Evolutionary conservation across 169 alveolate species (phyloP), one percentile per base, ranked within the genome.

Genomic region (Plasmodium reichenowi): DNA sequence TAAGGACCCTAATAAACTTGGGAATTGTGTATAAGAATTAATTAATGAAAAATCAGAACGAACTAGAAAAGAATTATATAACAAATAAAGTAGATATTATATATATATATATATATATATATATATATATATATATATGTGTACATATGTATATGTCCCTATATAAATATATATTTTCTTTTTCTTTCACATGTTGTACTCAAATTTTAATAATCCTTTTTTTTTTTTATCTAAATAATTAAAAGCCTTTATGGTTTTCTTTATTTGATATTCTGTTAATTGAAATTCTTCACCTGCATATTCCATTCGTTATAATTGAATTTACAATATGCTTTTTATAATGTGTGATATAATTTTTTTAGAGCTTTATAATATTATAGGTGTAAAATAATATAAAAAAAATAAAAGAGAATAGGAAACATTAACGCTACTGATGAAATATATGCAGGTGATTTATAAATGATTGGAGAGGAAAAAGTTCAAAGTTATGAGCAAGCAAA

Each of bases 151-250:
- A 38, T 38, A 38, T 38, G 47, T 38, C 47, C 47, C 47, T 5
- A 38, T 38, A 9, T 6, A 38, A 38, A 38, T 38, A 38, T 38
- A 32, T 15, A 45, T 54, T 32, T 26, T 48, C 17, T 12, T 24
- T 71, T n/a, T 29, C 24, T 54, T 15, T 10, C 26, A 12, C 26
- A 1, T 3, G 9, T 2, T 43, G 26, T 83, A 83, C 91, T 83
- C 72, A 70, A 83, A 83, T 26, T 48, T 83, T 50, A 83, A 63
- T 17, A 70, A 43, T 20, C 91, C 91, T 54, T 17, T 83, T 58
- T 83, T 83, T 70, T 83, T 83, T 83, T 83, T 83, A 56, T 83
- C 91, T 62, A 83, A 70, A 70, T 83, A 83, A n/a, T 63, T 68
- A 64, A 83, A 83, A 24, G 86, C 91, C 17, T 83, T 83, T 32